Evolutionary conservation across 306 rosid species (phyloP).

Genomic region (Elaeagnus macrophylla): DNA sequence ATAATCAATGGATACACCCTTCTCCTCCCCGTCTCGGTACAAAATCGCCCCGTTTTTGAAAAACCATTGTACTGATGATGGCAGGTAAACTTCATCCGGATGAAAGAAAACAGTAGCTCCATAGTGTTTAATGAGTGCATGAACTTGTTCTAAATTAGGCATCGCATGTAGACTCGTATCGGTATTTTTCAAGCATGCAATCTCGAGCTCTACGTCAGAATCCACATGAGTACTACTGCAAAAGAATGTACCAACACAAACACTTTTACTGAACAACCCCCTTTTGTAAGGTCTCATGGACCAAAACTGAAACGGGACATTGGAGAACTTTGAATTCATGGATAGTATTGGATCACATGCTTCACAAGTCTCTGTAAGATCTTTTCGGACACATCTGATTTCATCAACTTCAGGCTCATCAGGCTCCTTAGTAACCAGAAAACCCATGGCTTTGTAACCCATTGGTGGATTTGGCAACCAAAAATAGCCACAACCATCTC

Average conservation of each 20-base stretch:
- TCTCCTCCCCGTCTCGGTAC: conserved; percentile 26
- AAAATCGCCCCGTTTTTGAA: conserved; percentile 53
- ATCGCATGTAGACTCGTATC: conserved; percentile 28
- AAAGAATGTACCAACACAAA: conserved; percentile 71
- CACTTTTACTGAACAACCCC: conserved; percentile 57
- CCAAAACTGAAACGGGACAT: conserved; percentile 50
- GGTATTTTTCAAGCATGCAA: conserved; percentile 43
- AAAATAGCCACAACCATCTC: conserved; percentile 51
- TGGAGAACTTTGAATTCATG: conserved; percentile 31
- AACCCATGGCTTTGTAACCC: conserved; percentile 77
- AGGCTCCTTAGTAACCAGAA: conserved; percentile 44
- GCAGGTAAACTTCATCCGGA: conserved; percentile 45
- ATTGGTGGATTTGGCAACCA: conserved; percentile 83
- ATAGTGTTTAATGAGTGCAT: conserved; percentile 39
- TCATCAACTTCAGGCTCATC: conserved; percentile 52
- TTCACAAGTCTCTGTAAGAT: conserved; percentile 80
- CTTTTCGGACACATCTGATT: conserved; percentile 64
- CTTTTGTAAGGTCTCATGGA: conserved; percentile 55
- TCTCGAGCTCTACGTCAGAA: conserved; percentile 27
- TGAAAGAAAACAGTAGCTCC: conserved; percentile 67
- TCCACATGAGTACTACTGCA: conserved; percentile 40
- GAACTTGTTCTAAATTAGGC: conserved; percentile 55
- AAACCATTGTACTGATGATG: conserved; percentile 59
- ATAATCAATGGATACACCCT: conserved; percentile 36
- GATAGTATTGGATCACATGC: conserved; percentile 32